Evolutionary conservation across 2,329 filamentous ascomycete genomes (phyloP).

Genomic region (Fusarium coicis): DNA sequence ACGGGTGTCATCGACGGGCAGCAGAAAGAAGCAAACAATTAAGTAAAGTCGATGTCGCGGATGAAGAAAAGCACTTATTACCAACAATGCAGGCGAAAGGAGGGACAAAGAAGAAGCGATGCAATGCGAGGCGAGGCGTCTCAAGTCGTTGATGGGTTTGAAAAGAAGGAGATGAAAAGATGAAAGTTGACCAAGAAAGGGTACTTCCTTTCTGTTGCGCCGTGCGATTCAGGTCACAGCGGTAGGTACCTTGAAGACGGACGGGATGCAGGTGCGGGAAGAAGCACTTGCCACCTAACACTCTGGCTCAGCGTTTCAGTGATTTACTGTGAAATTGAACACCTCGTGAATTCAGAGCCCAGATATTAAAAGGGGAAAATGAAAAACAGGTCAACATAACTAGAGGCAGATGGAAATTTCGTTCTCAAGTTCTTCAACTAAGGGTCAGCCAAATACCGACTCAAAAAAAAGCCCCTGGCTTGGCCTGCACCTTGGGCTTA

Average conservation of each 20-base stretch:
- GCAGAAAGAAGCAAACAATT: slow-evolving; percentile 28
- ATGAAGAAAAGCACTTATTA: slow-evolving; percentile 36
- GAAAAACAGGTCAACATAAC: background rate
- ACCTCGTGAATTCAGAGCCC: background rate
- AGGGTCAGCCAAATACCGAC: slow-evolving; percentile 8
- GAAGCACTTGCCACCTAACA: slow-evolving; percentile 25
- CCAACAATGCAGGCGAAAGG: slow-evolving; percentile 24
- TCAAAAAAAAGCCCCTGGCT: slow-evolving; percentile 21
- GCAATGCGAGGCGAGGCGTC: background rate
- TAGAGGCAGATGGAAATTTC: slow-evolving; percentile 2
- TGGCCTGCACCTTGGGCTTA: slow-evolving; percentile 11
- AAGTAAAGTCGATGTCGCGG: slow-evolving; percentile 12
- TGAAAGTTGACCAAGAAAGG: slow-evolving; percentile 17
- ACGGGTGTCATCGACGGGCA: slow-evolving; percentile 18
- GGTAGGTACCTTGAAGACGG: slow-evolving; percentile 5
- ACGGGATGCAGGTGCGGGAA: slow-evolving; percentile 21
- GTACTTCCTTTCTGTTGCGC: slow-evolving; percentile 35
- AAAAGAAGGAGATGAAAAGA: slow-evolving; percentile 34
- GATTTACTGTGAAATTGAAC: background rate
- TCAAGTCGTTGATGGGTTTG: slow-evolving; percentile 26
- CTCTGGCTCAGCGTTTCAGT: slow-evolving; percentile 19
- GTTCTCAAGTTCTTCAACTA: background rate
- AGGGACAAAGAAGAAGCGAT: slow-evolving; percentile 31
- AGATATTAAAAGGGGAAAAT: background rate
- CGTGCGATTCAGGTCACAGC: slow-evolving; percentile 39